Conservation (phyloP, 495 filamentous ascomycete species). For the Penicilliopsis zonata region DNA sequence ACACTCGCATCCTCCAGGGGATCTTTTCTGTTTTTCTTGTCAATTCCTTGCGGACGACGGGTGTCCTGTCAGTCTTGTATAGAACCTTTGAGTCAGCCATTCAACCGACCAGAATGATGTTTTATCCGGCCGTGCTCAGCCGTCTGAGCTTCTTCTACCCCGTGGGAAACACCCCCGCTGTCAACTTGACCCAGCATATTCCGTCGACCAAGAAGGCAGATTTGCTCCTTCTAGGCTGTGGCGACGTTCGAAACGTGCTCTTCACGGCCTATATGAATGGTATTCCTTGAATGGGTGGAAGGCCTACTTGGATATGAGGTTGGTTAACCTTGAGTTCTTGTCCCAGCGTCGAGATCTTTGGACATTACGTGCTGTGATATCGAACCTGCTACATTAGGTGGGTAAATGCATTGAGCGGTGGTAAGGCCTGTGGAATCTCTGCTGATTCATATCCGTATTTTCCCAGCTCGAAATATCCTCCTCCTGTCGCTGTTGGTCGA, state of each 20-base stretch:
- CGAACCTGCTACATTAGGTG: conserved; percentile 35
- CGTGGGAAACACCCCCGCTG: conserved; percentile 38
- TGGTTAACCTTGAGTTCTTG: conserved; percentile 7
- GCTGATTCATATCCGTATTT: too few species aligned
- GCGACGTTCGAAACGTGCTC: conserved; percentile 38
- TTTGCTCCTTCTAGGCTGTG: conserved; percentile 41
- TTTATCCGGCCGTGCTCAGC: conserved; percentile 6
- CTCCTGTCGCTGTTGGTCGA: conserved; percentile 34
- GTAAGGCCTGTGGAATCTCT: too few species aligned
- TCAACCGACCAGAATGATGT: conserved; percentile 9
- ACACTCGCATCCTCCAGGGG: too few species aligned
- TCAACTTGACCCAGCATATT: conserved; percentile 32
- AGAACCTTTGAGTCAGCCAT: too few species aligned
- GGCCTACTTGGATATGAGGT: conserved; percentile 13
- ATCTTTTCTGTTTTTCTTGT: too few species aligned
- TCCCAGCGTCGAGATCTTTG: conserved; percentile 3
- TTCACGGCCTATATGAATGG: conserved; percentile 26
- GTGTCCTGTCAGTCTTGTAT: too few species aligned
- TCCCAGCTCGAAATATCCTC: conserved; percentile 41
- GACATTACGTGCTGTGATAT: conserved; percentile 39
- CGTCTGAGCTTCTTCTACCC: conserved; percentile 26
- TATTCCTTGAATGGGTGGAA: too few species aligned
- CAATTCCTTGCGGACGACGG: too few species aligned
- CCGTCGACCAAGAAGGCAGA: conserved; percentile 31
- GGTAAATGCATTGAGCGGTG: too few species aligned